Evolutionary conservation across 805 yeast species (phyloP), one percentile per base, ranked within the genome.

Genomic region (Lachancea thermotolerans): DNA sequence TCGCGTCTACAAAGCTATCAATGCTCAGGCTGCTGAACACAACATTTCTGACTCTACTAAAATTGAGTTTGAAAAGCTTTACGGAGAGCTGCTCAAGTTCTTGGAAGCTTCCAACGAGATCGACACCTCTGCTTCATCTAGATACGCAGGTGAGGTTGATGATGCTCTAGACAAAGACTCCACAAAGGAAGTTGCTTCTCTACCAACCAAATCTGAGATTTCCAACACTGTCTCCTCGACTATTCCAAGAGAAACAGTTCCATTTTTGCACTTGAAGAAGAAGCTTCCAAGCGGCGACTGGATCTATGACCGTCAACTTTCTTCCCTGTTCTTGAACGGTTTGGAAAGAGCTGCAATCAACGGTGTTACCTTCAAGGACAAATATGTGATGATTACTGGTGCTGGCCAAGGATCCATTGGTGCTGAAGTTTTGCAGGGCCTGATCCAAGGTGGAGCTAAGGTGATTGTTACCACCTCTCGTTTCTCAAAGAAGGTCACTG

Each of bases 391-490:
- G 60, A 75, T 93, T 54, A 93, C 99, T 40, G 99, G 99, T 75
- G 98, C 98, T 42, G 99, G 99, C 75, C 90, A 87, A 40, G 99
- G 98, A 45, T 93, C 99, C 42, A 93, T 93, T 62, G 99, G 98
- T 72, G 96, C 96, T 50, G 96, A 93, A 69, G 79, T 93, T 56
- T 75, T 93, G 64, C 95, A 87, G 72, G 99, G 99, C 54, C 75
- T 93, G 64, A 74, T 93, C 46, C 81, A 91, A 62, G 99, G 99
- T 71, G 99, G 99, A 75, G 98, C 99, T 39, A 87, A 85, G 68
- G 97, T 90, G 57, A 74, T 93, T 63, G 96, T 91, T 46, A 93
- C 99, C 39, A 93, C 99, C 43, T 89, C 96, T 25, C 79, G 96
- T 68, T 93, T 85, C 78, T 85, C 95, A 52, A 86, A 87, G 74